Evolutionary conservation across 176 grass and related monocot genomes (phyloP).

Genomic region (Puya raimondii): DNA sequence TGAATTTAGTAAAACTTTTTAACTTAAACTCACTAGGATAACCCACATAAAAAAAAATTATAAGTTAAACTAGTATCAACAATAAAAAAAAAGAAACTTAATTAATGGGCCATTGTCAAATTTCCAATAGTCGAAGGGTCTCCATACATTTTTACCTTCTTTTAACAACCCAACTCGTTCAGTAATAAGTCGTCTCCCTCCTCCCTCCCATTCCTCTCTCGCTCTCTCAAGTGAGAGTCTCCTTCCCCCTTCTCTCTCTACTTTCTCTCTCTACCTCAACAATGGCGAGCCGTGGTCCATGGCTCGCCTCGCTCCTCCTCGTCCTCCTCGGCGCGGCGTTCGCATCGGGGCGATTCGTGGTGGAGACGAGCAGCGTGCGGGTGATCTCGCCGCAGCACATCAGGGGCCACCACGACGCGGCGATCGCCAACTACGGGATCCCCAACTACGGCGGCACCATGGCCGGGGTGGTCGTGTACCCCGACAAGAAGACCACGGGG

Average conservation of each 20-base stretch:
- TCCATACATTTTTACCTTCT: neutral
- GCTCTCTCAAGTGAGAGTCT: conserved; percentile 11
- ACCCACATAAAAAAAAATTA: no score
- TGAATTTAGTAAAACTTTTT: no score
- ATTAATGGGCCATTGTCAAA: no score
- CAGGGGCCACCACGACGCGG: conserved; percentile 44
- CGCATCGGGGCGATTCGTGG: conserved; percentile 50
- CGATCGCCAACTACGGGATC: conserved; percentile 91
- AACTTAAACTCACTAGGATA: no score
- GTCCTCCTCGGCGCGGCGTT: conserved; percentile 12
- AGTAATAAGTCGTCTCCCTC: neutral
- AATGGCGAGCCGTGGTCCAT: conserved; percentile 22
- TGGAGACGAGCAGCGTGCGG: conserved; percentile 67
- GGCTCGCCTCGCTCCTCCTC: conserved; percentile 13
- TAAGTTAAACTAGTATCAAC: no score
- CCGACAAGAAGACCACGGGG: conserved; percentile 28
- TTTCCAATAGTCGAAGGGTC: no score
- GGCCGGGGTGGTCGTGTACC: conserved; percentile 61
- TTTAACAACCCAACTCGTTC: neutral
- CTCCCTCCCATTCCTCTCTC: neutral
- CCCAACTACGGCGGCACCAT: conserved; percentile 78
- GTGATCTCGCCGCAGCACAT: conserved; percentile 57
- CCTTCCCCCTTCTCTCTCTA: conserved; percentile 2
- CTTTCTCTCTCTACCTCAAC: no score
- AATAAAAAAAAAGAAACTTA: no score